Conservation (phyloP, 75 land plant genomes). For the Adiantum capillusveneris region DNA sequence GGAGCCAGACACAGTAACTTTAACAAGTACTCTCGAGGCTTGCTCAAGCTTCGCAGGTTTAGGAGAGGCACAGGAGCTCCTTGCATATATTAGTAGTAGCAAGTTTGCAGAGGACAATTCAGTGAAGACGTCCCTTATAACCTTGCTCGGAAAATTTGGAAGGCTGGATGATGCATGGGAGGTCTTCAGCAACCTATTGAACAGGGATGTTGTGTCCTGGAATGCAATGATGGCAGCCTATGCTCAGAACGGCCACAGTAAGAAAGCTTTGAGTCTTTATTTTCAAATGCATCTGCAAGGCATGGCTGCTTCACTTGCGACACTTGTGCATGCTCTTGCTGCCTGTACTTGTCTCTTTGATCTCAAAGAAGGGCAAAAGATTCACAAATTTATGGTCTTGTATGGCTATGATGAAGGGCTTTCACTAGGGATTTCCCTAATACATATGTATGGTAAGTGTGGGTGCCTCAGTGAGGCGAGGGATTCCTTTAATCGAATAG, state of each 20-base stretch:
- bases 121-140: no score
- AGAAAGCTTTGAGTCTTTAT: neutral
- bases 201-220: slow-evolving; percentile 20
- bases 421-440: slow-evolving; percentile 26
- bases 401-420: slow-evolving; percentile 1
- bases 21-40: neutral
- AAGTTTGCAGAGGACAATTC: no score
- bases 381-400: slow-evolving; percentile 29
- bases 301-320: neutral
- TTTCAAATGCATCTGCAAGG: neutral
- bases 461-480: slow-evolving; percentile 13
- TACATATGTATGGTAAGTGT: slow-evolving; percentile 42
- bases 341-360: neutral
- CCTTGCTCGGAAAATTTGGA: slow-evolving; percentile 21
- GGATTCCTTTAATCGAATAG: slow-evolving; percentile 17
- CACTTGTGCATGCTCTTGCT: neutral
- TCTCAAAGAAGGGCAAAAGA: slow-evolving; percentile 11
- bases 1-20: neutral
- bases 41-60: neutral
- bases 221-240: slow-evolving; percentile 13
- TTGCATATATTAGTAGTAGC: no score
- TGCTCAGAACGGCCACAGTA: neutral
- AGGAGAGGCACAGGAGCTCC: no score
- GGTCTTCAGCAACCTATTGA: slow-evolving; percentile 5
- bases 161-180: slow-evolving; percentile 4